Percentiles rank a stretch among this genome's conserved stretches.
phyloP scores from a whole-genome alignment of 192 early-diverging fungal species.

The Spinellus fusiger region DNA sequence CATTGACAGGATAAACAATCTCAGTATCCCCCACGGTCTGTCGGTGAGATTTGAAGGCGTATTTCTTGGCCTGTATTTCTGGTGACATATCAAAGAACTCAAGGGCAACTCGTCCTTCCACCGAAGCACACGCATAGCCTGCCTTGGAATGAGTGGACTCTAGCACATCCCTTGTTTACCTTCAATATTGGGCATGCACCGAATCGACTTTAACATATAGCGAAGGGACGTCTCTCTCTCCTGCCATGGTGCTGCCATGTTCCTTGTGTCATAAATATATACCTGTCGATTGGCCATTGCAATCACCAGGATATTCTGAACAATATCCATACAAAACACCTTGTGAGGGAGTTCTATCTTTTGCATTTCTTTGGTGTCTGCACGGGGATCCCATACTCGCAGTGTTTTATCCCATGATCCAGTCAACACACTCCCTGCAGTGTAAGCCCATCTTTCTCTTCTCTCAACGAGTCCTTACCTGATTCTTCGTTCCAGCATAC shows the following conservation, averaged over 20 bases:
- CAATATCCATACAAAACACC: conserved; percentile 79
- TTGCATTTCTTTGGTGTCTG: conserved; percentile 16
- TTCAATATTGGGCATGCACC: conserved; percentile 75
- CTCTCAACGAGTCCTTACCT: conserved; percentile 21
- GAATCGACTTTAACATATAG: conserved; percentile 81
- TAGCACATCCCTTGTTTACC: no score
- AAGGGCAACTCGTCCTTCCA: conserved; percentile 92
- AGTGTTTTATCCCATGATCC: conserved; percentile 93
- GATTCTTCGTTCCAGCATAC: conserved; percentile 53
- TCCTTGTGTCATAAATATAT: conserved; percentile 81
- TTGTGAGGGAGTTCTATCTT: conserved; percentile 63
- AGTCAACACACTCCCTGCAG: conserved; percentile 60
- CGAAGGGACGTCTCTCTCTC: conserved; percentile 76
- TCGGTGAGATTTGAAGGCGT: conserved; percentile 97
- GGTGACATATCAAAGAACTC: conserved; percentile 78
- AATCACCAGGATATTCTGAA: conserved; percentile 67
- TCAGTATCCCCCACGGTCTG: conserved; percentile 70
- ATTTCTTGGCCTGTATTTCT: conserved; percentile 73
- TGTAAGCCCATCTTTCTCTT: neutral
- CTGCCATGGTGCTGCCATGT: conserved; percentile 68
- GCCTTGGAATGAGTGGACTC: no score
- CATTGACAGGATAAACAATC: conserved; percentile 88
- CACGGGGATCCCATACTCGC: conserved; percentile 69
- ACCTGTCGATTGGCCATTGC: conserved; percentile 76
- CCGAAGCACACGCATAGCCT: conserved; percentile 87